These are phyloP conservation scores for Fusarium subtropicale DNA, from an alignment of 2,329 filamentous ascomycete species.

Conservation along the genomic window DNA sequence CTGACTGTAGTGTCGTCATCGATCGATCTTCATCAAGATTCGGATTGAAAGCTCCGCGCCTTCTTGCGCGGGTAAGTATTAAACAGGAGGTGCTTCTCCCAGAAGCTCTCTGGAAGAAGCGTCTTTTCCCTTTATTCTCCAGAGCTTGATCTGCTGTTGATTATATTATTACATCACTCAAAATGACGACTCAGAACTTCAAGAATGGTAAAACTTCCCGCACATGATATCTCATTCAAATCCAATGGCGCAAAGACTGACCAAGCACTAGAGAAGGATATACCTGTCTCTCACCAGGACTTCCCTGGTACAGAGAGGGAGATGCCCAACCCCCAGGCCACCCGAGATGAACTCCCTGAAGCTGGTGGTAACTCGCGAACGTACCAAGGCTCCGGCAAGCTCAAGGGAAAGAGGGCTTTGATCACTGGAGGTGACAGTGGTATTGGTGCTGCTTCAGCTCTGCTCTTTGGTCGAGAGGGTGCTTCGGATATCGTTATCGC, in stretches of 20 bases:
- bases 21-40: conserved; percentile 41
- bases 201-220: conserved; percentile 32
- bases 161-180: conserved; percentile 2
- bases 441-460: conserved; percentile 79
- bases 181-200: conserved; percentile 43
- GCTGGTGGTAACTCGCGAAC: conserved; percentile 74
- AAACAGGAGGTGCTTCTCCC: conserved; percentile 4
- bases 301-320: conserved; percentile 48
- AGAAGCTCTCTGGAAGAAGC: background rate
- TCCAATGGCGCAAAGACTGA: conserved; percentile 1
- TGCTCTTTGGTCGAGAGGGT: conserved; percentile 85
- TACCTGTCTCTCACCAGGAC: conserved; percentile 47
- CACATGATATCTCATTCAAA: background rate
- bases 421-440: conserved; percentile 86
- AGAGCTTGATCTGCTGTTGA: background rate
- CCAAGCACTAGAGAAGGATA: conserved; percentile 52
- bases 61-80: conserved; percentile 12
- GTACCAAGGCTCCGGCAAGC: conserved; percentile 81
- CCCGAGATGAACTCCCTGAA: conserved; percentile 74
- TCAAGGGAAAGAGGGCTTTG: conserved; percentile 78
- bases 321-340: conserved; percentile 59
- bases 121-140: background rate
- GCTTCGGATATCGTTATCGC: conserved; percentile 75
- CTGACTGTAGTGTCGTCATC: conserved; percentile 42
- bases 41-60: conserved; percentile 38